phyloP scores from a whole-genome alignment of 495 filamentous ascomycete species.

The Aspergillus biplanus region DNA sequence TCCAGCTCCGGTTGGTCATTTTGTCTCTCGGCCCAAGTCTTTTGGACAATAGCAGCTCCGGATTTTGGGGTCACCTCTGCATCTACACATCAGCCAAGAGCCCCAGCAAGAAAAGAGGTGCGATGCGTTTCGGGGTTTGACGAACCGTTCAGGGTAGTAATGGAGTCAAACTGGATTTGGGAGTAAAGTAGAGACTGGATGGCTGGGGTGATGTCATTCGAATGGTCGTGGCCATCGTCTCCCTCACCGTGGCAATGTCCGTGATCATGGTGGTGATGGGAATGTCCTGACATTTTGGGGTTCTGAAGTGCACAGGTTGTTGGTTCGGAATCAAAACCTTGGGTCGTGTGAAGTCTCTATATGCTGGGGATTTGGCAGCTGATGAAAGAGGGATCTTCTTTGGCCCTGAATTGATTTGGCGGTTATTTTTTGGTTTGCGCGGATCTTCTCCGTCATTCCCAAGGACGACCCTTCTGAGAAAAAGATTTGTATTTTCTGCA shows the following conservation, averaged over 20 bases:
- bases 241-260: conserved; percentile 48
- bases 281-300: conserved; percentile 42
- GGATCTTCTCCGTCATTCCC: too few species aligned
- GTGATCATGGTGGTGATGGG: conserved; percentile 48
- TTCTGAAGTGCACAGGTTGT: not conserved
- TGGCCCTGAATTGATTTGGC: not conserved
- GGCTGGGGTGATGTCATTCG: conserved; percentile 89
- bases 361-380: not conserved
- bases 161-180: conserved; percentile 85
- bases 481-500: not conserved
- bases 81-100: conserved; percentile 16
- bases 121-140: not conserved
- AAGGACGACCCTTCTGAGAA: not conserved
- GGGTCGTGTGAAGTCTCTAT: not conserved
- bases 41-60: conserved; percentile 77
- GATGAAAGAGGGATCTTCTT: not conserved
- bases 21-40: conserved; percentile 85
- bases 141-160: conserved; percentile 79
- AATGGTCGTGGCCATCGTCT: conserved; percentile 68
- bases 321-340: not conserved
- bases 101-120: not conserved
- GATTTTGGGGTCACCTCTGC: conserved; percentile 62
- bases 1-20: conserved; percentile 70
- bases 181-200: conserved; percentile 86
- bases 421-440: too few species aligned